Conservation (phyloP, 129 eudicot species). For the Smallanthus sonchifolius region DNA sequence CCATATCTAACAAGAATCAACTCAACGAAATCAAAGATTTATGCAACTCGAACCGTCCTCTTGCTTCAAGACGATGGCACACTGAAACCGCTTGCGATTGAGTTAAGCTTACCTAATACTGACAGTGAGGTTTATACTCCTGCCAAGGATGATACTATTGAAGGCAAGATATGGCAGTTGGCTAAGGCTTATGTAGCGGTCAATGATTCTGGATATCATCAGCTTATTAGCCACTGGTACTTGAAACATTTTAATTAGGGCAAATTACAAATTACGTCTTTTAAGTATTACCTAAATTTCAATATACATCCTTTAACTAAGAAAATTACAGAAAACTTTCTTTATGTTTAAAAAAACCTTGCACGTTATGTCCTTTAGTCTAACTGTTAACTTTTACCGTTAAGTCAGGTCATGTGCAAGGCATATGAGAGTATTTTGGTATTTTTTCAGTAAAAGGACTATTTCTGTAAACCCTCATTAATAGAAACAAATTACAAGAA, state of each 20-base stretch:
- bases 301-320: no score
- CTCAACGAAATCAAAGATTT: slow-evolving; percentile 56
- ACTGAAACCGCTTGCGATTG: slow-evolving; percentile 80
- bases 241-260: background rate
- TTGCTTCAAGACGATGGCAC: slow-evolving; percentile 67
- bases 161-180: slow-evolving; percentile 68
- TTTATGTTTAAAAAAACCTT: no score
- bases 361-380: no score
- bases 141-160: slow-evolving; percentile 43
- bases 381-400: no score
- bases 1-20: slow-evolving; percentile 71
- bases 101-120: slow-evolving; percentile 66
- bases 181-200: slow-evolving; percentile 98
- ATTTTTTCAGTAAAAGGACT: no score
- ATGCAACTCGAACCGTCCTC: slow-evolving; percentile 80
- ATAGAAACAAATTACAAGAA: no score
- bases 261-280: no score
- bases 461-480: no score
- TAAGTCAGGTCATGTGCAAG: no score
- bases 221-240: slow-evolving; percentile 96
- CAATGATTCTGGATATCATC: slow-evolving; percentile 89
- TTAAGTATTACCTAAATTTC: no score
- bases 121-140: slow-evolving; percentile 66
- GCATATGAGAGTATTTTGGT: no score
- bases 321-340: no score